These are phyloP conservation scores for Tremella fuciformis DNA, from an alignment of 768 basidiomycete species.

Conservation along the genomic window DNA sequence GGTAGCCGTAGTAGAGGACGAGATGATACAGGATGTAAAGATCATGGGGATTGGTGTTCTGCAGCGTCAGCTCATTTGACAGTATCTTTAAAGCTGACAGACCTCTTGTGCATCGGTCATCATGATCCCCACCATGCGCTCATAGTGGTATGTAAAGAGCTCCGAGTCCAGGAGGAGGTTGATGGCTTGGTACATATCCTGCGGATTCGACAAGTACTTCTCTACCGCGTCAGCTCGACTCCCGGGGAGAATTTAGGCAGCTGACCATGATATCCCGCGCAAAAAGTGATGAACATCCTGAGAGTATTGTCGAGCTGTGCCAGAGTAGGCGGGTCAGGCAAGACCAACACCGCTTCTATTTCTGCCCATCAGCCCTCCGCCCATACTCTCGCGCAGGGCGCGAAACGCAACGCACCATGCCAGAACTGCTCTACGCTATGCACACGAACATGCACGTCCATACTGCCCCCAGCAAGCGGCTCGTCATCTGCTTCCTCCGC, in stretches of 20 bases:
- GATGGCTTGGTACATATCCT: slow-evolving; percentile 82
- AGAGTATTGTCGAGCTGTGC: slow-evolving; percentile 74
- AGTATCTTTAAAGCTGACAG: slow-evolving; percentile 34
- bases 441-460: slow-evolving; percentile 33
- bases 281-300: slow-evolving; percentile 71
- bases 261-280: slow-evolving; percentile 78
- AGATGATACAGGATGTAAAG: slow-evolving; percentile 75
- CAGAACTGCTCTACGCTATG: slow-evolving; percentile 40
- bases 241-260: slow-evolving; percentile 7
- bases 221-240: slow-evolving; percentile 56
- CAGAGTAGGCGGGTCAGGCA: slow-evolving; percentile 67
- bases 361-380: slow-evolving; percentile 57
- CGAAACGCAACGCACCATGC: slow-evolving; percentile 26
- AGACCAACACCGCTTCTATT: slow-evolving; percentile 73
- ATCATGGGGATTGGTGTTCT: slow-evolving; percentile 82
- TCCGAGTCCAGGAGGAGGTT: slow-evolving; percentile 74
- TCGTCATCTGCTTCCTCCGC: slow-evolving; percentile 1
- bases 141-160: slow-evolving; percentile 84
- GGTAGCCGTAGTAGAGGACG: slow-evolving; percentile 71
- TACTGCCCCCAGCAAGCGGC: slow-evolving; percentile 18
- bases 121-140: slow-evolving; percentile 80
- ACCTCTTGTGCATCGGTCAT: slow-evolving; percentile 68
- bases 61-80: slow-evolving; percentile 7
- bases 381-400: background rate
- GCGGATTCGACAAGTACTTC: slow-evolving; percentile 75